Base-by-base conservation (phyloP, 352 stramenopile genomes). In the Sclerospora graminicola region DNA sequence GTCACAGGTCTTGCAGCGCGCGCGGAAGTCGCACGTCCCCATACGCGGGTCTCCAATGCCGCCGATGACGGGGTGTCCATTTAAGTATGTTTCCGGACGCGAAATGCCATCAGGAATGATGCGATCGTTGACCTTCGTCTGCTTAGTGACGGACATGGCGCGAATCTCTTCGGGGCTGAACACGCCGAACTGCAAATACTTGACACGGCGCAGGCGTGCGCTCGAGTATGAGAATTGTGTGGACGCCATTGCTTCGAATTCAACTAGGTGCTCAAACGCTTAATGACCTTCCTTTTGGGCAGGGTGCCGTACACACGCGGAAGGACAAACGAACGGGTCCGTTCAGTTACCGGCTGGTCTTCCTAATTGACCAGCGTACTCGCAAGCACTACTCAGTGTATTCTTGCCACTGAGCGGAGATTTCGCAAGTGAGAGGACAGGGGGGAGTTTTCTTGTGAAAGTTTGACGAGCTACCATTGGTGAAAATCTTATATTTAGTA, bases 121-220 rank as follows among this genome's bases (percentile, higher is more conserved):
- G 41, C 91, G 81, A 48, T 95, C 89, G 69, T 98, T 98, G 18
- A 98, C 89, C 20, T 95, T 98, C 36, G 95, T 97, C 58, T 96
- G 89, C 57, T 98, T 96, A 1, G 93, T 97, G 9, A 98, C 95
- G 19, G 82, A 96, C 82, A 97, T 97, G 66, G 95, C 88, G 41
- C 88, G 84, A 69, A 98, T 89, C 69, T 98, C 94, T 45, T 99
- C 94, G 4, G 96, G 96, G 59, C 94, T 96, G 49, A 98, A 95
- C 34, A 99, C 89, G 43, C 95, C 93, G 62, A 99, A 99, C 70
- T 99, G 95, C 11, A 99, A 73, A 71, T 96, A 97, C 69, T 98
- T 97, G 60, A 99, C 91, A 27, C 89, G 77, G 41, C 93, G 81
- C 55, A 98, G 63, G 15, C 90, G 90, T 49, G 90, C 94, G 36